A percentile compares a stretch with the other conserved stretches of the same genome.
Evolutionary conservation across 2,329 filamentous ascomycete species (phyloP).

Genomic region (Ascochyta clinopodiicola): DNA sequence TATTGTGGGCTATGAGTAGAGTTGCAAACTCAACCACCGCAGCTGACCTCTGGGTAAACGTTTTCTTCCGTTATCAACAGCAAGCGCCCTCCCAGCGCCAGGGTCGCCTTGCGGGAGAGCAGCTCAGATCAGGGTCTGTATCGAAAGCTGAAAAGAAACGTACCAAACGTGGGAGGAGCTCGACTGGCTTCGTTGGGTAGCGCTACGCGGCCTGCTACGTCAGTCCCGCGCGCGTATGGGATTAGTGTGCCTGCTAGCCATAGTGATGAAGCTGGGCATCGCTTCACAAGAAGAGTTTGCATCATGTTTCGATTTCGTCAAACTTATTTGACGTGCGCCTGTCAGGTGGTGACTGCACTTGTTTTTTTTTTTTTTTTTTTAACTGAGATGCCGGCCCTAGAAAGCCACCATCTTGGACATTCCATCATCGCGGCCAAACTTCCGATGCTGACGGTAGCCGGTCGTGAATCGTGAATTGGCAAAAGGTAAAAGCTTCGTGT

Average conservation of each 20-base stretch:
- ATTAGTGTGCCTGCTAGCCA: neutral
- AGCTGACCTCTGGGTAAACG: slow-evolving; percentile 10
- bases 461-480: neutral
- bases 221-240: neutral
- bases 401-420: neutral
- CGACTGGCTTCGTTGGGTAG: slow-evolving; percentile 5
- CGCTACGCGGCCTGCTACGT: slow-evolving; percentile 8
- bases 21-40: slow-evolving; percentile 9
- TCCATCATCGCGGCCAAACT: neutral
- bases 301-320: slow-evolving; percentile 8
- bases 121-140: slow-evolving; percentile 14
- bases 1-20: neutral
- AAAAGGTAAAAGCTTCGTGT: neutral
- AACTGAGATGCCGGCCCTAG: neutral
- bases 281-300: slow-evolving; percentile 9
- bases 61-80: neutral
- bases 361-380: too few species aligned
- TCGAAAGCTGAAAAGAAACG: slow-evolving; percentile 16
- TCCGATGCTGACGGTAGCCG: neutral
- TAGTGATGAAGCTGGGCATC: neutral
- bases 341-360: neutral
- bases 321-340: neutral
- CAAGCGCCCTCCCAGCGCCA: neutral
- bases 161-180: neutral
- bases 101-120: neutral